Conservation (phyloP, 2,329 filamentous ascomycete genomes). For the Furcasterigmium furcatum region DNA sequence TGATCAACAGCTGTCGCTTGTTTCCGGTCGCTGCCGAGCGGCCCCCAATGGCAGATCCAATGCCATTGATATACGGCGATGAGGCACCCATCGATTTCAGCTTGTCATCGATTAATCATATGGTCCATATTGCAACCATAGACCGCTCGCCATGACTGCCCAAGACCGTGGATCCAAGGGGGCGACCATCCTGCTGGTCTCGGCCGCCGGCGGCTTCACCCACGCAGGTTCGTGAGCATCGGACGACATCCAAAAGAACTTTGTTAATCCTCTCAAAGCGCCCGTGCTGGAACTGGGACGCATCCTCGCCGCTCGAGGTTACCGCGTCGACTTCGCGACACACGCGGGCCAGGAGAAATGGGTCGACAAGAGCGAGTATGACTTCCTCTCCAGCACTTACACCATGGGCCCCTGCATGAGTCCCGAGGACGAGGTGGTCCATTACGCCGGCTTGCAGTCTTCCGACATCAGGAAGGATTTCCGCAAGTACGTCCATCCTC, state of each 20-base stretch:
- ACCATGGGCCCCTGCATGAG: conserved; percentile 18
- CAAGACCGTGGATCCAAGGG: no score
- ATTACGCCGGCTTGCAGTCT: conserved; percentile 29
- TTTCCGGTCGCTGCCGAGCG: no score
- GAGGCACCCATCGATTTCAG: no score
- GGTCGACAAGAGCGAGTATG: not conserved
- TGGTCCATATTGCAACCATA: no score
- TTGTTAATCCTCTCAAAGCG: conserved; percentile 26
- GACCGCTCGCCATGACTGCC: no score
- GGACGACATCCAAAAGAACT: conserved; percentile 28
- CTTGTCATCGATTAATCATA: no score
- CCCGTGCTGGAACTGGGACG: conserved; percentile 13
- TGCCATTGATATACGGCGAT: no score
- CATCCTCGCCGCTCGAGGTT: conserved; percentile 3
- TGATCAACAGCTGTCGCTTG: no score
- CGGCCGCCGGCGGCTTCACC: conserved; percentile 30
- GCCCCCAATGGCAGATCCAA: no score
- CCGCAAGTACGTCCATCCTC: conserved; percentile 26
- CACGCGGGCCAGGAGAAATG: conserved; percentile 1
- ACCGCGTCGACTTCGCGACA: conserved; percentile 1
- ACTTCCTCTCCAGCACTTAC: conserved; percentile 11
- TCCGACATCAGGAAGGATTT: conserved; percentile 28
- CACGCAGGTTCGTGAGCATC: conserved; percentile 21
- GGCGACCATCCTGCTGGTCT: conserved; percentile 23
- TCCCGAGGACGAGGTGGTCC: conserved; percentile 21